Evolutionary conservation across 345 rosid species (phyloP), one percentile per base, ranked within the genome.

Genomic region (Eucalyptus cladocalyx): DNA sequence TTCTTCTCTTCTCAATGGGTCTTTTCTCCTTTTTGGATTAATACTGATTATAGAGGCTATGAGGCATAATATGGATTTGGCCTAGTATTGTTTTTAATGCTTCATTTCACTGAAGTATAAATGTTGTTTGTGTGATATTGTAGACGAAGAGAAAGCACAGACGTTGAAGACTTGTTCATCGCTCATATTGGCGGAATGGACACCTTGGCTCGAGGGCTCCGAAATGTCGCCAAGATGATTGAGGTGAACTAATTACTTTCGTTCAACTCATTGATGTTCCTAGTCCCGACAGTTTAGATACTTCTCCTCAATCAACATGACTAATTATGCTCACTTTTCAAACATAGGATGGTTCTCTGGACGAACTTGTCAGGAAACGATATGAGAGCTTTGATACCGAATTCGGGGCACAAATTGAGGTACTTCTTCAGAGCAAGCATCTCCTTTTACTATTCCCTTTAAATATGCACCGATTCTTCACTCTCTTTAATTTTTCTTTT

Each of bases 61-160:
- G 45, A 26, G 51, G 23, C 54, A 51, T 58, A 16, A 42, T 34
- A 50, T 60, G 21, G 80, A 67, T 87, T 28, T 23, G n/a, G 9
- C 50, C 40, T 54, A 28, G 8, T 28, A 45, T 12, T 65, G 80
- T 54, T 76, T 72, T 76, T 24, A 37, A 40, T 37, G 47, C 47
- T 76, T 76, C 15, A 76, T 76, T 19, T 76, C 8, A 30, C 47
- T 26, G 86, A 32, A 80, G 23, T 43, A 62, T 49, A 43, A 53
- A 42, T 87, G 86, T 86, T 50, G 37, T 87, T 45, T 89, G 86
- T 58, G 49, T 89, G 56, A 87, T 88, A 24, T 72, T 90, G 47
- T 91, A 98, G 99, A 90, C 94, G 99, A 91, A 95, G 99, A 93
- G 99, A 98, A 92, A 98, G 99, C 91, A 98, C 98, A 43, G 99